A percentile compares a stretch with the other conserved stretches of the same genome.
phyloP scores from a whole-genome alignment of 225 moss, liverwort and hornwort genomes.

The Anthoceros angustus region DNA sequence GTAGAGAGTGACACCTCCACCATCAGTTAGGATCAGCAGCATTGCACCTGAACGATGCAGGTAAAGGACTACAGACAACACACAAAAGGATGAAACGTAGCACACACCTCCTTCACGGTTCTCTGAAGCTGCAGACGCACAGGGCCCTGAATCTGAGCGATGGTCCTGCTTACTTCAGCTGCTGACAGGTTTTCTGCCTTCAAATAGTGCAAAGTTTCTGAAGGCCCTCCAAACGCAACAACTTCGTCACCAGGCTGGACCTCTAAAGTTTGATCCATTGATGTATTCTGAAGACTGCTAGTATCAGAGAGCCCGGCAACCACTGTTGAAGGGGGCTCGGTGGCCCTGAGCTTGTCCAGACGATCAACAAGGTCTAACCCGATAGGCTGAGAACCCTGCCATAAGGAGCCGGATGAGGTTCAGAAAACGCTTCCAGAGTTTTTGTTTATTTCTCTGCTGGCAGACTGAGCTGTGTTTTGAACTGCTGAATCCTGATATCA shows the following conservation, averaged over 20 bases:
- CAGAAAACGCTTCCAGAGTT: background rate
- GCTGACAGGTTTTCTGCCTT: slow-evolving; percentile 25
- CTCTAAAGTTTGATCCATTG: slow-evolving; percentile 50
- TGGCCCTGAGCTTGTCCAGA: slow-evolving; percentile 23
- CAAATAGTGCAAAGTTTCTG: slow-evolving; percentile 49
- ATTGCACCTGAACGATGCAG: too few relatives aligned
- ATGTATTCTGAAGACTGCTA: slow-evolving; percentile 54
- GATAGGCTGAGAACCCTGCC: slow-evolving; percentile 38
- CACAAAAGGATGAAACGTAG: background rate
- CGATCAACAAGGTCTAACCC: slow-evolving; percentile 60
- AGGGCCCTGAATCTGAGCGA: slow-evolving; percentile 37
- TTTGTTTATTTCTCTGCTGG: too few relatives aligned
- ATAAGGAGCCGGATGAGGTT: background rate
- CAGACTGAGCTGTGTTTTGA: too few relatives aligned
- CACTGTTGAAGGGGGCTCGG: slow-evolving; percentile 16
- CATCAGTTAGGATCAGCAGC: background rate
- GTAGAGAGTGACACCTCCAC: background rate
- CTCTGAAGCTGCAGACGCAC: slow-evolving; percentile 84
- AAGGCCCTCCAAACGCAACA: slow-evolving; percentile 56
- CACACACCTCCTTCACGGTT: slow-evolving; percentile 28
- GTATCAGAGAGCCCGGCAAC: slow-evolving; percentile 44
- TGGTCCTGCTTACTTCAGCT: slow-evolving; percentile 18
- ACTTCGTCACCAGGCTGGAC: slow-evolving; percentile 65
- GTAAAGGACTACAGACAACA: slow-evolving; percentile 3
- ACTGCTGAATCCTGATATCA: too few relatives aligned